Conservation (phyloP, 495 filamentous ascomycete species). For the Tuber aestivum region DNA sequence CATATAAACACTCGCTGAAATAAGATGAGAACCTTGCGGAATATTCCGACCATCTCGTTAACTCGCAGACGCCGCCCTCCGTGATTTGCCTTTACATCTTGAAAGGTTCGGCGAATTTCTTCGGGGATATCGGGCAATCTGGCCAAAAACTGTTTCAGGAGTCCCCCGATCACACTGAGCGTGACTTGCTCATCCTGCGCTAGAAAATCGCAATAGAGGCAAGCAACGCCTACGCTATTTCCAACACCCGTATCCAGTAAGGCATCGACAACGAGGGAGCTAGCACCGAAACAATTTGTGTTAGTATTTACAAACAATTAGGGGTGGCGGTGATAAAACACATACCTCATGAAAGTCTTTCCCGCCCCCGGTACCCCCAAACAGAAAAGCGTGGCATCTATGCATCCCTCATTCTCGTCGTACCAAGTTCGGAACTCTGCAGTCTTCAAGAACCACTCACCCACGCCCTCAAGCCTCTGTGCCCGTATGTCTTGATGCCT, state of each 20-base stretch:
- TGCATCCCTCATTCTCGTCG: neutral
- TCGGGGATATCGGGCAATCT: neutral
- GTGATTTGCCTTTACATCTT: neutral
- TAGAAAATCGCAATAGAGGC: neutral
- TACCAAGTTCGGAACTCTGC: neutral
- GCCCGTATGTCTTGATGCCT: neutral
- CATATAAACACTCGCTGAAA: slow-evolving; percentile 7
- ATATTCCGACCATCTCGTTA: neutral
- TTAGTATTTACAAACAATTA: neutral
- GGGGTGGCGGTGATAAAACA: neutral
- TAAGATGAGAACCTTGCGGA: neutral
- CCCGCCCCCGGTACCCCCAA: neutral
- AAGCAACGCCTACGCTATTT: neutral
- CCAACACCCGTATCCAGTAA: neutral
- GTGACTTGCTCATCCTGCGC: neutral
- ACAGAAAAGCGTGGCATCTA: neutral
- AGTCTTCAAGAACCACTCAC: neutral
- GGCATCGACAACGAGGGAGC: neutral
- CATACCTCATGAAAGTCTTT: neutral
- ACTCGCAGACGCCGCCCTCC: neutral
- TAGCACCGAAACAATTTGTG: neutral
- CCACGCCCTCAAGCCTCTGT: neutral
- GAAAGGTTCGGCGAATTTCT: neutral
- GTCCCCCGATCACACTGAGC: neutral
- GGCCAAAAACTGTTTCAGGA: neutral